Evolutionary conservation across 805 yeast species (phyloP), one percentile per base, ranked within the genome.

Genomic region (Priceomyces castillae): DNA sequence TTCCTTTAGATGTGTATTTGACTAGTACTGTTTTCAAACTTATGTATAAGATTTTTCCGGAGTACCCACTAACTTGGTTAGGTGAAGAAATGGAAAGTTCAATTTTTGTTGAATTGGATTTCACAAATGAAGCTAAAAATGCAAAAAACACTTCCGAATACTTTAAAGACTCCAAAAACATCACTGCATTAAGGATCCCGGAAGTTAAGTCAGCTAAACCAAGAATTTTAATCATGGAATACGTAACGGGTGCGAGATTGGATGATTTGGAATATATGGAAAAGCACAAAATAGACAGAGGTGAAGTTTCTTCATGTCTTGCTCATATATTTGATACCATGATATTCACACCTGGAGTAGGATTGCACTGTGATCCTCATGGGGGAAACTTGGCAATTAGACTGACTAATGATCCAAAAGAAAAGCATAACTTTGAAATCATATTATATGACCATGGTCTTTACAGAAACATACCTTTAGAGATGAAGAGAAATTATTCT

Each of bases 361-460:
- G 92, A 0, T 78, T 94, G 34, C 99, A 94, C 61, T 94, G 99
- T 67, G 99, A 94, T 61, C 99, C 99, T 1, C 99, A 94, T 61
- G 96, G 96, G 9, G 99, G 99, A 0, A 94, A 94, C 57, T 69
- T 94, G 46, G 97, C 98, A 0, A 88, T 94, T 17, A 71, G 90
- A 43, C 54, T 63, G 9, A 42, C 59, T 7, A 56, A 58, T 15
- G 46, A 46, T 19, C 34, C 39, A 1, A 33, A 41, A 10, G 46
- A 53, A 1, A 47, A 46, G 6, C 89, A 84, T 58, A 90, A 92
- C 59, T 94, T 94, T 61, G 99, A 94, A 62, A 87, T 94, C 40
- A 73, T 94, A 5, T 71, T 94, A 15, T 95, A 89, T 60, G 99
- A 94, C 65, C 99, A 94, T 62, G 99, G 99, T 0, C 71, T 94